Base-by-base conservation (phyloP, 352 stramenopile species). In the Phytopythium litorale region DNA sequence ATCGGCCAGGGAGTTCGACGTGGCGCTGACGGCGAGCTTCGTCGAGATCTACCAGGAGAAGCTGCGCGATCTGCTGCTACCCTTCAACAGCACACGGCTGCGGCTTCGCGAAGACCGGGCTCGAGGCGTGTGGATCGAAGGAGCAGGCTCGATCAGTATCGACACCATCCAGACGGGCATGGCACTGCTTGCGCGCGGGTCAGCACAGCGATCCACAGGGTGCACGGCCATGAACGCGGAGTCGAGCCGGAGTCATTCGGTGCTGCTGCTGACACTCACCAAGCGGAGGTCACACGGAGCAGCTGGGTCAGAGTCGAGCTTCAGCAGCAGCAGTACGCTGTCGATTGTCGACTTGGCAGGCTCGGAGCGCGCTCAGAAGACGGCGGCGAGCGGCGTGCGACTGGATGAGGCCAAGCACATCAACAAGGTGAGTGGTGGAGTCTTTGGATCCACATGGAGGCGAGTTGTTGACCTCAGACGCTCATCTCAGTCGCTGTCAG, bases 341-440 rank as follows among this genome's bases (percentile, higher is more conserved):
- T 84, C 72, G 32, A 68, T 92, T 30, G 81, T 91, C 6, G 81
- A 92, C 55, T 66, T 92, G 35, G 83, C 83, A n/a, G 81, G 83
- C 5, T 91, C 81, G 0, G 83, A 92, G 59, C 82, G 86, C 35
- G 59, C 71, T 18, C 70, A 76, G 42, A 92, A 89, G 65, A 88
- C 70, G 0, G 60, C 57, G 8, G 76, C 72, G 11, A 81, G 59
- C n/a, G 83, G 77, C 23, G 67, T 72, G 30, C 66, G 79, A 11
- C 73, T 92, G 37, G 77, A 91, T 16, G 81, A 92, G 67, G 79
- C 79, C 53, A 91, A 91, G 62, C 56, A 88, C 63, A 92, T 92
- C 62, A 92, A 91, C 56, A 71, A 72, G 30, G 82, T 88, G 65
- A 32, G 48, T 18, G 18, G 4, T 12, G 12, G 13, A 12, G 7